Evolutionary conservation across 129 eudicot genomes (phyloP), one percentile per base, ranked within the genome.

Genomic region (Smallanthus sonchifolius): DNA sequence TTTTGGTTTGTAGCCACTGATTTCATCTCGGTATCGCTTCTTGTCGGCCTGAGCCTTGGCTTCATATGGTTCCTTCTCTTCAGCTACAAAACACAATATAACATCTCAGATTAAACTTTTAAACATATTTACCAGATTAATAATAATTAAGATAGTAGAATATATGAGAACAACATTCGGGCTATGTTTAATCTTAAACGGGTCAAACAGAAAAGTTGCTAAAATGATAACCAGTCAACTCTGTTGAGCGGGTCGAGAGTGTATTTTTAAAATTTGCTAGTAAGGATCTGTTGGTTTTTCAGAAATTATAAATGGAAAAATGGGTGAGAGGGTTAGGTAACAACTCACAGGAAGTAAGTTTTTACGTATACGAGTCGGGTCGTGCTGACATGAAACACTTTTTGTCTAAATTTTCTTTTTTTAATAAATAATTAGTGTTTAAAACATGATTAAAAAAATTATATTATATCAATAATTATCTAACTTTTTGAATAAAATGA

Each of bases 41-140:
- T 83, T 87, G 65, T 87, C 96, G 6, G 84, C 94, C 64, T 74
- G 81, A 14, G 96, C 93, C 81, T 75, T 87, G 7, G 91, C 91
- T 83, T 90, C 93, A 70, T 83, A 90, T 43, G 96, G 96, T 79
- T 79, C 94, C 81, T 82, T 90, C 82, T 90, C 91, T 67, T 73
- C 94, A 65, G 84, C 94, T 87, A 83, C 80, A 81, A 51, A 67
- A 37, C 16, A 61, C 52, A 52, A 54, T 30, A 73, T 16, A 1
- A 11, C 7, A 10, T 35, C 19, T 61, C 67, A 61, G 20, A 34
- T 34, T 61, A 61, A 59, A 36, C 19, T 35, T 11, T 2, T 34
- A 49, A n/a, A n/a, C 36, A 52, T 32, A 70, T 15, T 8, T 51
- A 10, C 14, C 32, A 70, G 5, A 17, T 11, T 36, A 10, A 36